Evolutionary conservation across 768 basidiomycete species (phyloP), one percentile per base, ranked within the genome.

Genomic region (Trametes meyenii): DNA sequence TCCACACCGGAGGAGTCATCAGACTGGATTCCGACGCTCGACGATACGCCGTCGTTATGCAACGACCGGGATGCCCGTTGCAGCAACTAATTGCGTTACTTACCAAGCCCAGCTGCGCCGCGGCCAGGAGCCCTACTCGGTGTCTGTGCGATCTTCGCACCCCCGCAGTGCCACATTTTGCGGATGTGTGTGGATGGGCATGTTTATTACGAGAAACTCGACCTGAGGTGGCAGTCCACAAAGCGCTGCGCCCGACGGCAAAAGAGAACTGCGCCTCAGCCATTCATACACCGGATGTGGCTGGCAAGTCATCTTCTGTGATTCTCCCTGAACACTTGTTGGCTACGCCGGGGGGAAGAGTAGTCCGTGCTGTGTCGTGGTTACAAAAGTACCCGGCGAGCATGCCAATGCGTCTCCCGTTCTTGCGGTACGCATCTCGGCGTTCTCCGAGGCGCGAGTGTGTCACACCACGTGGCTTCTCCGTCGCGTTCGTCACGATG

Each of bases 61-160:
- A 24, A 16, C 19, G 23, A 35, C 57, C 57, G 57, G 57, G 57
- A 51, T 58, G 57, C 57, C 57, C 57, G 57, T 26, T 26, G 19
- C 35, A 58, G 6, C 26, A 17, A 58, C n/a, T 33, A 33, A 19
- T n/a, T 19, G 33, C 26, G 49, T 58, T 50, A 42, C 49, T 19
- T 42, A 50, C 40, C 26, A 33, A 33, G 29, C 3, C 29, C 29
- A 33, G 29, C 29, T 33, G 29, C 29, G 29, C 29, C 29, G 29
- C n/a, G n/a, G n/a, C n/a, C n/a, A n/a, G 29, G 29, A 33, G 8
- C 29, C 29, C 8, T 33, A 33, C 29, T 10, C 19, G 16, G 39
- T 8, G n/a, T 38, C 36, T 44, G 23, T 44, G 42, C 12, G 35
- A 43, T 21, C 23, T 46, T 4, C 33, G 55, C 44, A 35, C 44